Base-by-base conservation (phyloP, 352 stramenopile species). In the Saprolegnia diclina region DNA sequence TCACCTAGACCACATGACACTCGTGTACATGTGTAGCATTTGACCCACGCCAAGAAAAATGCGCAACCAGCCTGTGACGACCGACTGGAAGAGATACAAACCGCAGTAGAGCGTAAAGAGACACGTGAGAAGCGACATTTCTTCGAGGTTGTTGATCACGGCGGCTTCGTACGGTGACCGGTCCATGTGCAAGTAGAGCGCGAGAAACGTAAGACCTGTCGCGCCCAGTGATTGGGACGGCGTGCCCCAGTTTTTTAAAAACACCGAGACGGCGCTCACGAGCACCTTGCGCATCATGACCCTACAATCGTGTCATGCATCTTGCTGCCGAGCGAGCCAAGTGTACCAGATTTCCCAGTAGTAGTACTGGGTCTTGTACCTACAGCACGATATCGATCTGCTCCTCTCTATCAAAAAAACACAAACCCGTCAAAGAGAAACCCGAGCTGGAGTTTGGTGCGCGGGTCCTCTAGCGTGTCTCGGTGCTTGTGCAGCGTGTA, bases 221-320 rank as follows among this genome's bases (percentile, higher is more conserved):
- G 57, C 57, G 19, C 38, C 57, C 0, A 65, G 57, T 18, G 57
- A 35, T 65, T 65, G 57, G 10, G 57, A 38, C 18, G 38, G 32
- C 9, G 35, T 65, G 6, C 57, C 57, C 37, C 38, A 52, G 14
- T 42, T 50, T 32, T 65, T 65, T 35, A 65, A 38, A 32, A 65
- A 65, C 5, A 65, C 57, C 1, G 57, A 65, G 19, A 65, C 54
- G 24, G 54, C 52, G n/a, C 32, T 53, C n/a, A 65, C 57, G 26
- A 65, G 1, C 0, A 65, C 40, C 44, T 65, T 65, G 38, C 57
- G 57, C 57, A 65, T 52, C 38, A 54, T 54, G 57, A 65, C 54
- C 57, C 38, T 45, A 45, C 38, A 45, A 7, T 16, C 7, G 14
- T 14, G 38, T 45, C n/a, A n/a, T n/a, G n/a, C 14, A 45, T 7